A percentile compares a stretch with the other conserved stretches of the same genome.
Evolutionary conservation across 2,329 filamentous ascomycete genomes (phyloP).

Genomic region (Aspergillus sp.): DNA sequence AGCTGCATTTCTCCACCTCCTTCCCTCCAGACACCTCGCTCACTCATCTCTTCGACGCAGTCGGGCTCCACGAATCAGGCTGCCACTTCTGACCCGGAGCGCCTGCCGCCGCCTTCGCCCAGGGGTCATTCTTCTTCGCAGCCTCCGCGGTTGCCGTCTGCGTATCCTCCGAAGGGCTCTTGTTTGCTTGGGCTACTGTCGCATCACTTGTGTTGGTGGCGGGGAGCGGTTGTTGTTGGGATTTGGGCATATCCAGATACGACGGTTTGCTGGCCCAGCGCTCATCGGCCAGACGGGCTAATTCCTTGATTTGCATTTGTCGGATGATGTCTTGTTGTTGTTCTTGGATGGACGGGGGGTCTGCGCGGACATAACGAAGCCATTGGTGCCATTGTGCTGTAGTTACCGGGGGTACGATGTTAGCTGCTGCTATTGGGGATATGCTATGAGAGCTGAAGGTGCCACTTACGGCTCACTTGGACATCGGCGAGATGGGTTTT

Average conservation of each 20-base stretch:
- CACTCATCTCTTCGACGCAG: conserved; percentile 41
- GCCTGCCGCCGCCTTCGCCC: conserved; percentile 58
- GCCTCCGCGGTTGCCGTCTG: not conserved
- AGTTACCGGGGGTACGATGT: not conserved
- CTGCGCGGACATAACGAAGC: conserved; percentile 62
- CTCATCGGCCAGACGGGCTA: conserved; percentile 62
- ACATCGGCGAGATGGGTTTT: conserved; percentile 60
- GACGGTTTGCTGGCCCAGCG: conserved; percentile 63
- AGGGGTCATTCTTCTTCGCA: conserved; percentile 51
- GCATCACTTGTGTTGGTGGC: conserved; percentile 48
- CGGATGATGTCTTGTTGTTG: conserved; percentile 59
- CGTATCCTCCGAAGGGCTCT: not conserved
- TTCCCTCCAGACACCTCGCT: conserved; percentile 2
- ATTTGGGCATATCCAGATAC: conserved; percentile 58
- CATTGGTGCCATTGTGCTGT: conserved; percentile 68
- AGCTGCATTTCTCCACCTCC: not conserved
- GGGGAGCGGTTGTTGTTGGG: conserved; percentile 48
- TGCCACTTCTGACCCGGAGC: conserved; percentile 67
- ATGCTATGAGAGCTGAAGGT: too few species aligned
- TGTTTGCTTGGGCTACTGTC: conserved; percentile 24
- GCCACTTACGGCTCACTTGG: conserved; percentile 56
- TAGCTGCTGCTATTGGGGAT: not conserved
- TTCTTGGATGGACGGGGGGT: conserved; percentile 59
- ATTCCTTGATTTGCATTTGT: conserved; percentile 59
- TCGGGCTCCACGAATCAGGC: conserved; percentile 63